Conservation (phyloP, 2,329 filamentous ascomycete species). For the Diplodia sapinea region DNA sequence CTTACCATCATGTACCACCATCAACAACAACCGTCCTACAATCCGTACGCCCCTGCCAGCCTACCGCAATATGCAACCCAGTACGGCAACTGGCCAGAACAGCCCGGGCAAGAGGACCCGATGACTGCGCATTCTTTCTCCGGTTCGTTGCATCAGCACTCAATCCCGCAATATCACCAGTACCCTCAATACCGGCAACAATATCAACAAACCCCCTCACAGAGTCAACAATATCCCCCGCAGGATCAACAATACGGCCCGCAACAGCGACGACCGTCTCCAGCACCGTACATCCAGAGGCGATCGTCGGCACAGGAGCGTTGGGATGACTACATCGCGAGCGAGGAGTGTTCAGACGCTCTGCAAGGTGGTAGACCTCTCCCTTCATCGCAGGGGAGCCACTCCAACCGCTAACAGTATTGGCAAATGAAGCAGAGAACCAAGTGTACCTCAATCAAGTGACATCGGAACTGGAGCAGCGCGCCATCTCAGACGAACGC, state of each 20-base stretch:
- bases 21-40: conserved; percentile 27
- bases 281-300: background rate
- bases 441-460: conserved; percentile 23
- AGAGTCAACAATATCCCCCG: background rate
- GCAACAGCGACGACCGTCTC: background rate
- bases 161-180: conserved; percentile 2
- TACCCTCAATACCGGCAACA: conserved; percentile 14
- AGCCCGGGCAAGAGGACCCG: background rate
- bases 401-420: conserved; percentile 6
- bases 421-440: conserved; percentile 3
- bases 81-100: conserved; percentile 19
- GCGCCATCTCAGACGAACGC: conserved; percentile 24
- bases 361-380: conserved; percentile 28
- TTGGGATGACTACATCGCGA: conserved; percentile 30
- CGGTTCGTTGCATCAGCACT: conserved; percentile 14
- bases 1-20: conserved; percentile 24
- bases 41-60: conserved; percentile 8
- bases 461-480: conserved; percentile 24
- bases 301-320: conserved; percentile 25
- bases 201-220: conserved; percentile 9
- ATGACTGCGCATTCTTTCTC: conserved; percentile 10
- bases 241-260: conserved; percentile 3
- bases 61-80: conserved; percentile 28
- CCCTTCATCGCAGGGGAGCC: background rate
- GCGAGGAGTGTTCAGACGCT: conserved; percentile 22